Evolutionary conservation across 2,329 filamentous ascomycete genomes (phyloP), one percentile per base, ranked within the genome.

Genomic region (Teratosphaeria nubilosa): DNA sequence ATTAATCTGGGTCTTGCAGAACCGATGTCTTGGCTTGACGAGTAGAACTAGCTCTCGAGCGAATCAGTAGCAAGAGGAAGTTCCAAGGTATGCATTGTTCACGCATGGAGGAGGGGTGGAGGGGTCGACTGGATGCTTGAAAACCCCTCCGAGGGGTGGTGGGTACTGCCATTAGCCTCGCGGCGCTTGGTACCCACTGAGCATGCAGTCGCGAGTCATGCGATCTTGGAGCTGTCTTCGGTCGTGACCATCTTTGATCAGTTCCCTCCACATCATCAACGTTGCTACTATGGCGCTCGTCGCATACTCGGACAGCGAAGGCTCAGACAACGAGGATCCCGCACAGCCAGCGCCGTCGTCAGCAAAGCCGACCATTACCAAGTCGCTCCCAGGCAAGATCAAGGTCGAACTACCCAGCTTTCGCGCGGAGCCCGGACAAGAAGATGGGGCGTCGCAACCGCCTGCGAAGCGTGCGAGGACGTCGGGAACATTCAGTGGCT

Each of bases 271-370:
- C 41, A 10, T 48, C 34, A 53, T 53, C 10, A 10, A 16, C 11
- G 16, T 11, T 16, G 27, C 2, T n/a, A 59, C 10, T 31, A 94
- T 94, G 88, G 86, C 82, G 14, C 78, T 95, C 31, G 89, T 94
- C 64, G 85, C 87, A 61, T 95, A 95, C 68, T 91, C 89, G 3
- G 90, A 91, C 70, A 94, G 86, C 0, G 86, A 87, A 66, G 76
- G 73, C 53, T 90, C 86, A 13, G 87, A 87, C 57, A 78, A 73
- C 34, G 65, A 72, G n/a, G 53, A 62, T 11, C 7, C 14, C 16
- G 11, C 32, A 16, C 57, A 61, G 7, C 62, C 69, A 6, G 57
- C 68, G 57, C 52, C 70, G n/a, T 59, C 66, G 56, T 58, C 67
- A 68, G 7, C 63, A 64, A 64, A 54, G 59, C 69, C 69, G 45